Evolutionary conservation across 2,329 filamentous ascomycete genomes (phyloP).

Genomic region (Aspergillus unguis): DNA sequence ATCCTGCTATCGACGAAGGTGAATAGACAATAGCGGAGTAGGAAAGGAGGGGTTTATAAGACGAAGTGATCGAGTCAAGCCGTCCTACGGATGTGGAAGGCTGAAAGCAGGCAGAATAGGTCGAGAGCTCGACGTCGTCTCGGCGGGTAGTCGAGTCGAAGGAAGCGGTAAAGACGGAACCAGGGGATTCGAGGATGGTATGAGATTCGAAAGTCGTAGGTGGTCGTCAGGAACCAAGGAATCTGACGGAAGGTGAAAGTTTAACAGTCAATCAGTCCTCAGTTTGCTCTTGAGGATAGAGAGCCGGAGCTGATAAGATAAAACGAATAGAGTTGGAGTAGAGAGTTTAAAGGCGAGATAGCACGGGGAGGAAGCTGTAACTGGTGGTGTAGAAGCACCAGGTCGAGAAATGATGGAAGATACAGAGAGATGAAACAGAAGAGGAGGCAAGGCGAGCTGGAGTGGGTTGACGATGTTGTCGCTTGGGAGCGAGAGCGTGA

Average conservation of each 20-base stretch:
- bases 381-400: constrained; percentile 3
- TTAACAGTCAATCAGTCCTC: neutral
- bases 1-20: neutral
- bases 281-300: neutral
- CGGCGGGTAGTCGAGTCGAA: neutral
- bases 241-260: neutral
- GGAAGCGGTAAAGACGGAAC: constrained; percentile 22
- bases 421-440: constrained; percentile 17
- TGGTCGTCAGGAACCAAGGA: neutral
- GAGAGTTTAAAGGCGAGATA: neutral
- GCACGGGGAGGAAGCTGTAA: neutral
- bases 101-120: neutral
- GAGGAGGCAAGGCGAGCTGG: constrained; percentile 26
- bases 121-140: neutral
- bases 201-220: constrained; percentile 1
- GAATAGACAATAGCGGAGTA: too few species aligned
- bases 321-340: constrained; percentile 8
- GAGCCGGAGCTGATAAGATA: constrained; percentile 6
- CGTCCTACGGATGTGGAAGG: too few species aligned
- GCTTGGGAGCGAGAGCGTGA: constrained; percentile 20
- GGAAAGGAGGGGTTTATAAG: too few species aligned
- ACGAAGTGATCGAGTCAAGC: too few species aligned
- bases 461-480: constrained; percentile 16
- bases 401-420: constrained; percentile 26
- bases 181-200: constrained; percentile 9